Conservation (phyloP, 129 eudicot genomes). For the Saposhnikovia divaricata region DNA sequence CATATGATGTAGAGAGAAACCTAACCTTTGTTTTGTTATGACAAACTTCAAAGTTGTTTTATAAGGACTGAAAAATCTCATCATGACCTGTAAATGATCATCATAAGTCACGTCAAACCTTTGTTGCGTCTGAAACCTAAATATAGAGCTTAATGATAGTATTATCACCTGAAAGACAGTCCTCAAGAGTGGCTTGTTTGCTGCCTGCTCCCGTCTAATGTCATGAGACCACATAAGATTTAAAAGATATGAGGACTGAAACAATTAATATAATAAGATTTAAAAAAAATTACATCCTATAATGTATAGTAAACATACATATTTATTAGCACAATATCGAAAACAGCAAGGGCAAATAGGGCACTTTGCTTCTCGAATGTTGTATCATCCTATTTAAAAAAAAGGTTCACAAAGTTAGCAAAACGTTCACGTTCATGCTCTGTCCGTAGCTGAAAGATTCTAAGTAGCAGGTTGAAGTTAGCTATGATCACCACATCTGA, state of each 20-base stretch:
- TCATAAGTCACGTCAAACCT: neutral
- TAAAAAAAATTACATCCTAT: neutral
- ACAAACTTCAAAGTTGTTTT: constrained; percentile 97
- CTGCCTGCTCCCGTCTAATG: constrained; percentile 96
- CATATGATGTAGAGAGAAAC: constrained; percentile 9
- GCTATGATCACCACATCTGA: neutral
- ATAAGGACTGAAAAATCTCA: constrained; percentile 97
- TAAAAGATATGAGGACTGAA: constrained; percentile 16
- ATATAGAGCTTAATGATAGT: neutral
- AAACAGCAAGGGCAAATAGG: constrained; percentile 95
- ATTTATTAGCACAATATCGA: constrained; percentile 94
- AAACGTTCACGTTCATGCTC: neutral
- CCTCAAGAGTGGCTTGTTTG: constrained; percentile 84
- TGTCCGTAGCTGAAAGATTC: neutral
- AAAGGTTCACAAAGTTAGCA: neutral
- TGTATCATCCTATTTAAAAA: constrained; percentile 67
- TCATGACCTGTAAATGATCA: constrained; percentile 66
- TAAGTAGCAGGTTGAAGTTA: neutral
- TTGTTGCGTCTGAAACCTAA: neutral
- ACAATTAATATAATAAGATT: neutral
- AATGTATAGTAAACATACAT: constrained; percentile 47
- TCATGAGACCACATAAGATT: constrained; percentile 76
- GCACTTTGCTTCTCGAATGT: constrained; percentile 97
- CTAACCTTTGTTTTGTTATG: constrained; percentile 92
- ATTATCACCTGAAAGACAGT: constrained; percentile 72